Conservation (phyloP, 768 basidiomycete species). For the Leccinellum luteum region DNA sequence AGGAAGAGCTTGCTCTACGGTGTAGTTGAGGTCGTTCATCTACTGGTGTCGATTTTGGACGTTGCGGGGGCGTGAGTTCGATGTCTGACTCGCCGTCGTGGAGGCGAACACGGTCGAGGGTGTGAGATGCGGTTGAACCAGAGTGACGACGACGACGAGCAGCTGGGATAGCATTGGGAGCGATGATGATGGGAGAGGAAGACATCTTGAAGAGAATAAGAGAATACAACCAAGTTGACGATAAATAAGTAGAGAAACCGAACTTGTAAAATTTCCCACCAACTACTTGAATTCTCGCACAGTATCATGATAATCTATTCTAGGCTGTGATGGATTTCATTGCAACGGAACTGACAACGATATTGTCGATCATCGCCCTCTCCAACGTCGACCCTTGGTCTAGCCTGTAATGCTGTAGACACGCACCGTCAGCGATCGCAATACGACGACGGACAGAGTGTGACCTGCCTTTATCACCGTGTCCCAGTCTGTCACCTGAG, state of each 20-base stretch:
- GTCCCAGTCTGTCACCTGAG: conserved; percentile 63
- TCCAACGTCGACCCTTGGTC: conserved; percentile 38
- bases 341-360: conserved; percentile 77
- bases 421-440: background rate
- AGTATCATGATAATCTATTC: background rate
- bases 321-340: conserved; percentile 46
- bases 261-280: too few species aligned
- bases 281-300: too few species aligned
- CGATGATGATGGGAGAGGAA: conserved; percentile 5
- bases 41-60: conserved; percentile 72
- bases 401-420: conserved; percentile 67
- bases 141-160: conserved; percentile 63
- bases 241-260: too few species aligned
- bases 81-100: conserved; percentile 19
- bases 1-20: conserved; percentile 42
- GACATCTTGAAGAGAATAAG: background rate
- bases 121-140: conserved; percentile 43
- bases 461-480: conserved; percentile 67
- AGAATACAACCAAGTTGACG: too few species aligned
- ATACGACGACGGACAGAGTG: background rate
- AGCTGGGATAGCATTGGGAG: conserved; percentile 7
- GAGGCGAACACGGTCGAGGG: conserved; percentile 19
- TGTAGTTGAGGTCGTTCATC: conserved; percentile 54
- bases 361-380: conserved; percentile 49
- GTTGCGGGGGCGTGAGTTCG: conserved; percentile 50